These are phyloP conservation scores for Pseudogymnoascus sp. DNA, from an alignment of 2,329 filamentous ascomycete species.

Conservation along the genomic window DNA sequence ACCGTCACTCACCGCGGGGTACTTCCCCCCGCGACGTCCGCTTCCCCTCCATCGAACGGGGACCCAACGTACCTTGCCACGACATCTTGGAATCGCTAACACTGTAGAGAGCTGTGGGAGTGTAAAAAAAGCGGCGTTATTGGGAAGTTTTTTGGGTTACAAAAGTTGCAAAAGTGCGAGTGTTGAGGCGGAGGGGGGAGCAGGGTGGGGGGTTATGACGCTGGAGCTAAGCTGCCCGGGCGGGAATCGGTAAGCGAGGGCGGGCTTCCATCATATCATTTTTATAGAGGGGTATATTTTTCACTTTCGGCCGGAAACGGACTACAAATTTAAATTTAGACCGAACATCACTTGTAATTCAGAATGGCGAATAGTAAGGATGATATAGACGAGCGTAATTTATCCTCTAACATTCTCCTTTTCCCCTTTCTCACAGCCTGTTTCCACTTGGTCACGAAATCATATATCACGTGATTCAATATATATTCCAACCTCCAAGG, in stretches of 20 bases:
- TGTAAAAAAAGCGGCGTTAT: not conserved
- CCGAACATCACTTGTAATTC: not conserved
- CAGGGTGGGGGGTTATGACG: constrained; percentile 1
- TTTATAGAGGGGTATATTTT: constrained; percentile 3
- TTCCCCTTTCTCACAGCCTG: not conserved
- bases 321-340: not conserved
- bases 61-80: constrained; percentile 59
- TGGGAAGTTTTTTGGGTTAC: not conserved
- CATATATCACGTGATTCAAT: not conserved
- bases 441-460: not conserved
- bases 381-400: not conserved
- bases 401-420: not conserved
- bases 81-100: constrained; percentile 47
- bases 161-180: constrained; percentile 1
- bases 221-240: constrained; percentile 1
- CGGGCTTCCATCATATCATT: not conserved
- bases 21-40: not conserved
- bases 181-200: not conserved
- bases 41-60: not conserved
- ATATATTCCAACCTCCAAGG: not conserved
- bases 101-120: constrained; percentile 2
- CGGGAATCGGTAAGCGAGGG: not conserved
- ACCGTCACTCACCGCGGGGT: constrained; percentile 22
- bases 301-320: not conserved
- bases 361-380: not conserved